Evolutionary conservation across 805 yeast genomes (phyloP).

Genomic region (Metschnikowia gruessii): DNA sequence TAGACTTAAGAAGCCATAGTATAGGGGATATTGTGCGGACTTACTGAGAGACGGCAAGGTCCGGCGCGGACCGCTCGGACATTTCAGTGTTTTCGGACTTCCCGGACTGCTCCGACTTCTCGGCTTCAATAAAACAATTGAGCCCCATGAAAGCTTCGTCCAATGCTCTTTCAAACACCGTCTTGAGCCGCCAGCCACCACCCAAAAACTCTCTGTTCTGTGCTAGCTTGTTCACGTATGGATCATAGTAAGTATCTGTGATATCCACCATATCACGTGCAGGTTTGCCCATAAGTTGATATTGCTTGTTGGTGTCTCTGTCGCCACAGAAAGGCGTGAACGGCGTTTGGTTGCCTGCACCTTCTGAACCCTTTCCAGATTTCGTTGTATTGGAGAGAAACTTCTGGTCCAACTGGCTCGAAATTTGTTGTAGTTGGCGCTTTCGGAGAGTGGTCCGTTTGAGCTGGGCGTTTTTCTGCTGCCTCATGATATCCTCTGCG

Average conservation of each 20-base stretch:
- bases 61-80: too few species aligned
- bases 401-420: conserved; percentile 50
- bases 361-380: conserved; percentile 22
- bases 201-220: conserved; percentile 70
- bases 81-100: too few species aligned
- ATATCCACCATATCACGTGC: conserved; percentile 25
- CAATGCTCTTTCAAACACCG: conserved; percentile 70
- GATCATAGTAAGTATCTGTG: conserved; percentile 46
- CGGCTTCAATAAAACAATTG: conserved; percentile 67
- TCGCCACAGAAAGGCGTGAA: conserved; percentile 96
- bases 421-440: conserved; percentile 55
- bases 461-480: conserved; percentile 39
- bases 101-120: conserved; percentile 22
- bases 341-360: conserved; percentile 43
- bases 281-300: conserved; percentile 38
- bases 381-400: conserved; percentile 31
- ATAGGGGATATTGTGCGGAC: too few species aligned
- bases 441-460: conserved; percentile 66
- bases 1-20: too few species aligned
- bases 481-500: conserved; percentile 41
- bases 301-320: conserved; percentile 54
- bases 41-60: conserved; percentile 1
- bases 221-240: conserved; percentile 47
- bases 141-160: conserved; percentile 89
- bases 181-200: conserved; percentile 75